Evolutionary conservation across 2,329 filamentous ascomycete genomes (phyloP).

Genomic region (Botrytis elliptica): DNA sequence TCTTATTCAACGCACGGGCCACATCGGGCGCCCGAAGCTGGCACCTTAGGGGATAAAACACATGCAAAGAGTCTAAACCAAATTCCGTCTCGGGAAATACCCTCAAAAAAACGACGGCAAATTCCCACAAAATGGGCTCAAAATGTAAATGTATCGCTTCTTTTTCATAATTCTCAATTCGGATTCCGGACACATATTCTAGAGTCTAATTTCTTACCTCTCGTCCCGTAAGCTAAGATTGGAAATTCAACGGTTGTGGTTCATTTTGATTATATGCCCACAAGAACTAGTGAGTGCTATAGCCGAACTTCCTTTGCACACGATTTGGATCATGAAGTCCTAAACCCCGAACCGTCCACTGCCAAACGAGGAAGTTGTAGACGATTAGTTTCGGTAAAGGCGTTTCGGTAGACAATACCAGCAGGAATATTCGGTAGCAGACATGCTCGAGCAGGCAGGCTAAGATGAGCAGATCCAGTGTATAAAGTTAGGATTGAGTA

Average conservation of each 20-base stretch:
- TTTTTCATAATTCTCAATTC: background rate
- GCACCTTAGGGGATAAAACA: too few species aligned
- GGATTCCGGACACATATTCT: background rate
- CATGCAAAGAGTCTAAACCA: background rate
- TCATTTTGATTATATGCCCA: background rate
- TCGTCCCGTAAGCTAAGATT: background rate
- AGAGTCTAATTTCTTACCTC: background rate
- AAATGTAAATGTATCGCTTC: background rate
- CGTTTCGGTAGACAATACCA: background rate
- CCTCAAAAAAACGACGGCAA: background rate
- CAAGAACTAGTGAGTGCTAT: background rate
- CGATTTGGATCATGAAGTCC: background rate
- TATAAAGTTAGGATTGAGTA: conserved; percentile 13
- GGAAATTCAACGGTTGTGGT: background rate
- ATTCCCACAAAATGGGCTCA: background rate
- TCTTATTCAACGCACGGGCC: too few species aligned
- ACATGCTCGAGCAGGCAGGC: background rate
- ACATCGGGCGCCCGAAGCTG: too few species aligned
- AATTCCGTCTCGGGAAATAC: background rate
- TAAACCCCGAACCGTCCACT: background rate
- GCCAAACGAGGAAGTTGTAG: background rate
- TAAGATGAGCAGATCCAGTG: background rate
- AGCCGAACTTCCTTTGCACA: background rate
- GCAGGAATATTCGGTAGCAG: background rate
- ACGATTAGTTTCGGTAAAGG: conserved; percentile 2